Evolutionary conservation across 2,329 filamentous ascomycete species (phyloP).

Genomic region (Alternaria gaisen): DNA sequence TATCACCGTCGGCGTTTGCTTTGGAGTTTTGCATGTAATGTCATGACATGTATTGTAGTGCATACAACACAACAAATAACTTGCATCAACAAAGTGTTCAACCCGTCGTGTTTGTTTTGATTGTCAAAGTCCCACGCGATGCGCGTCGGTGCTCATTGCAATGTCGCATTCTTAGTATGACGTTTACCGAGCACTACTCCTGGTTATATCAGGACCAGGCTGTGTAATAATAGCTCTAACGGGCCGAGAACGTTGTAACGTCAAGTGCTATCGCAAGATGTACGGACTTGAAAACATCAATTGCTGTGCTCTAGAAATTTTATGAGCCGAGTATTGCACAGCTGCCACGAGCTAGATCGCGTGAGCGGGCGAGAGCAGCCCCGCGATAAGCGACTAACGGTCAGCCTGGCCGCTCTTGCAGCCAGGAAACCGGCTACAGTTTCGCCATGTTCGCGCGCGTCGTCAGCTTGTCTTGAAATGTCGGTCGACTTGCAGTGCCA

Average conservation of each 20-base stretch:
- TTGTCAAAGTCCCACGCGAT: neutral
- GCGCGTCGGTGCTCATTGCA: neutral
- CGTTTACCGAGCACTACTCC: neutral
- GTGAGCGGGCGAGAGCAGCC: neutral
- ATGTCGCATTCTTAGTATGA: neutral
- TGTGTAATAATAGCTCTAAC: neutral
- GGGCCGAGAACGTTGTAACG: neutral
- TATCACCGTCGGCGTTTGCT: constrained; percentile 37
- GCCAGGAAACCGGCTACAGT: neutral
- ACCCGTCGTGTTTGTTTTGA: neutral
- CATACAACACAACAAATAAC: constrained; percentile 26
- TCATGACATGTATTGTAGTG: constrained; percentile 31
- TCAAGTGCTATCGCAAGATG: neutral
- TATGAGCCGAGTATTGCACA: neutral
- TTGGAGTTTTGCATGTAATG: constrained; percentile 30
- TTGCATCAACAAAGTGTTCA: neutral
- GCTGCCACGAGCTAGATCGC: neutral
- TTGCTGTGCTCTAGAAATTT: neutral
- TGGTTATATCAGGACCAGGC: neutral
- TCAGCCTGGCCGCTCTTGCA: neutral
- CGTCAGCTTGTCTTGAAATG: constrained; percentile 25
- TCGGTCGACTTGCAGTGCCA: neutral
- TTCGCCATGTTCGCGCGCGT: constrained; percentile 9
- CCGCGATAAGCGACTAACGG: constrained; percentile 7
- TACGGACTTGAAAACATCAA: neutral